Evolutionary conservation across 2,329 filamentous ascomycete genomes (phyloP), one percentile per base, ranked within the genome.

Genomic region (Alternaria ventricosa): DNA sequence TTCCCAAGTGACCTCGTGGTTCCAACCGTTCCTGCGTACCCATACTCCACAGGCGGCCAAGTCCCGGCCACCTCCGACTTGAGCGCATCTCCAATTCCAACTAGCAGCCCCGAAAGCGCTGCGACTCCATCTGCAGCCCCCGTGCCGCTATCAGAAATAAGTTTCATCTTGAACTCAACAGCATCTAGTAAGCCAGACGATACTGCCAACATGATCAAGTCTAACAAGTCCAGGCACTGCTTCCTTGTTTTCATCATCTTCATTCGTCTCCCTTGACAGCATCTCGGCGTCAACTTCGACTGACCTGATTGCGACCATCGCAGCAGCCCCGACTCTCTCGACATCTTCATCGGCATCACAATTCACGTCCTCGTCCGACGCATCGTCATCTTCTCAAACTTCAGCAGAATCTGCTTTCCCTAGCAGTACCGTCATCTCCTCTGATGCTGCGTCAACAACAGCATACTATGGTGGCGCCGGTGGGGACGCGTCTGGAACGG

Each of bases 1-100:
- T 81, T 80, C 56, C 79, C 79, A 2, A 76, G 67, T 61, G 70
- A 78, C 33, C 65, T 80, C 33, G 67, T 50, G 20, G 59, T 71
- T 12, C 71, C 71, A 1, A 67, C 73, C 3, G 78, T 80, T 3
- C 77, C 77, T 13, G 68, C 75, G 7, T 79, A 76, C 58, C 78
- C 78, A 28, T 79, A 64, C 46, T 68, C 75, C 22, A 72, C 77
- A n/a, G 68, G 67, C 33, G 64, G 66, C 9, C 60, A 50, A 20
- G 61, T 58, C n/a, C 45, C 53, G 27, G 45, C 45, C 11, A 63
- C 56, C 36, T 64, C 66, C 8, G 58, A 60, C 22, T 30, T 53
- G 11, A 45, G 60, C 20, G 60, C 66, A 22, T 61, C 70, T 27
- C 57, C 69, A 25, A 50, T 59, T 23, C 56, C 61, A 15, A 64